Percentiles rank a stretch among this genome's conserved stretches.
These are phyloP conservation scores for Erodium chrysanthum DNA, from an alignment of 441 rosid species.

Conservation along the genomic window DNA sequence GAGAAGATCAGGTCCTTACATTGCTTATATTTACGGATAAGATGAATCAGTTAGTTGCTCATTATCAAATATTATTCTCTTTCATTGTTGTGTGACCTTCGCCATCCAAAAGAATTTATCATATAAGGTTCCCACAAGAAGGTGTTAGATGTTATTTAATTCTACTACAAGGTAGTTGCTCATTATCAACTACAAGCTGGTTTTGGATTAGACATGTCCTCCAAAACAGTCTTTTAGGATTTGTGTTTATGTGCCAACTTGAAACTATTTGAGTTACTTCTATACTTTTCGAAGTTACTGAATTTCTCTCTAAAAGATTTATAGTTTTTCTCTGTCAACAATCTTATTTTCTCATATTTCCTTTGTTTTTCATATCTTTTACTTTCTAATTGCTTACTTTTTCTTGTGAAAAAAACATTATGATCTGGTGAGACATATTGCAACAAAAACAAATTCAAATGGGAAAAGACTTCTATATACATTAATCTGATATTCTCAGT, in stretches of 20 bases:
- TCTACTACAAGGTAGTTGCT: neutral
- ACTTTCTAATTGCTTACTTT: neutral
- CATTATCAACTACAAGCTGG: neutral
- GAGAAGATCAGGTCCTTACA: conserved; percentile 56
- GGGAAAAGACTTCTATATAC: conserved; percentile 3
- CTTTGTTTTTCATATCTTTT: neutral
- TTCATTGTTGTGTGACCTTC: neutral
- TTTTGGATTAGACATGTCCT: neutral
- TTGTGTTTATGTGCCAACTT: neutral
- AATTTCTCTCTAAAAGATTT: neutral
- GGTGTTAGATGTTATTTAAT: neutral
- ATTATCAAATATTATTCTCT: neutral
- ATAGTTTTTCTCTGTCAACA: neutral
- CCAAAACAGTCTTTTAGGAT: neutral
- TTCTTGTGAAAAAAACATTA: neutral
- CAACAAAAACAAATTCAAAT: too few relatives aligned
- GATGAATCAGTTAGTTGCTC: neutral
- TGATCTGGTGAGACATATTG: neutral
- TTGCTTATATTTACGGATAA: conserved; percentile 6
- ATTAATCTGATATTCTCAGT: neutral
- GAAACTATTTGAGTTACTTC: neutral
- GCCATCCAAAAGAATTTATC: neutral
- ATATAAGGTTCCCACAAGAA: neutral
- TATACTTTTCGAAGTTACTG: neutral
- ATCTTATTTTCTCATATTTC: neutral